phyloP scores from a whole-genome alignment of 2,329 filamentous ascomycete species.

The Pseudocercospora cruenta region DNA sequence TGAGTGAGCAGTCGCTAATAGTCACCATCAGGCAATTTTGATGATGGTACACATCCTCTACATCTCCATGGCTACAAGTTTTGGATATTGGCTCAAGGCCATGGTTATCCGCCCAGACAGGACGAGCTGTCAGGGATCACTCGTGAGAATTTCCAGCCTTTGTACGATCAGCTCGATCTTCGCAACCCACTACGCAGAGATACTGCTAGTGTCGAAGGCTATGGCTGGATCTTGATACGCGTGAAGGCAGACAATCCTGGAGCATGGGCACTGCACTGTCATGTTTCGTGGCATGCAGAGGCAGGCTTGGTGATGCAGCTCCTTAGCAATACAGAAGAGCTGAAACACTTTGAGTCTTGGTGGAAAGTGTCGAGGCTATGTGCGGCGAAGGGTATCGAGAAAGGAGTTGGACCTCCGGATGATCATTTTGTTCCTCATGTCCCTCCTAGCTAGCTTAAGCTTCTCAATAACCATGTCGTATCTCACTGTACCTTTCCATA shows the following conservation, averaged over 20 bases:
- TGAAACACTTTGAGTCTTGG: conserved; percentile 33
- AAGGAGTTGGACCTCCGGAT: neutral
- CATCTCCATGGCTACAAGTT: conserved; percentile 45
- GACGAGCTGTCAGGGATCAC: conserved; percentile 29
- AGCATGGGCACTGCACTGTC: conserved; percentile 63
- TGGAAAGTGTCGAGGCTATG: neutral
- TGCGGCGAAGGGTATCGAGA: neutral
- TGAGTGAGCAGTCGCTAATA: conserved; percentile 42
- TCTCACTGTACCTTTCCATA: neutral
- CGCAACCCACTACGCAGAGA: conserved; percentile 55
- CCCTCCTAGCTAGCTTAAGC: neutral
- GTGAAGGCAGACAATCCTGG: conserved; percentile 62
- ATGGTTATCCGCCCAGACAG: conserved; percentile 38
- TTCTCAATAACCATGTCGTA: conserved; percentile 20
- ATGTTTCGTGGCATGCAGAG: conserved; percentile 62
- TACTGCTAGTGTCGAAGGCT: conserved; percentile 58
- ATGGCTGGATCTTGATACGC: conserved; percentile 59
- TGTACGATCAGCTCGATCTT: conserved; percentile 42
- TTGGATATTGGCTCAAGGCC: conserved; percentile 41
- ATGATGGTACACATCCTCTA: conserved; percentile 42
- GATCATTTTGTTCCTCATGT: neutral
- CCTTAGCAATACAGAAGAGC: conserved; percentile 52
- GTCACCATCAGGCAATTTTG: conserved; percentile 42
- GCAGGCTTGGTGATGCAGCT: conserved; percentile 65
- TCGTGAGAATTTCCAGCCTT: conserved; percentile 33